Percentiles rank a stretch among this genome's conserved stretches.
These are phyloP conservation scores for Apiospora phragmitis DNA, from an alignment of 2,329 filamentous ascomycete genomes.

Conservation along the genomic window DNA sequence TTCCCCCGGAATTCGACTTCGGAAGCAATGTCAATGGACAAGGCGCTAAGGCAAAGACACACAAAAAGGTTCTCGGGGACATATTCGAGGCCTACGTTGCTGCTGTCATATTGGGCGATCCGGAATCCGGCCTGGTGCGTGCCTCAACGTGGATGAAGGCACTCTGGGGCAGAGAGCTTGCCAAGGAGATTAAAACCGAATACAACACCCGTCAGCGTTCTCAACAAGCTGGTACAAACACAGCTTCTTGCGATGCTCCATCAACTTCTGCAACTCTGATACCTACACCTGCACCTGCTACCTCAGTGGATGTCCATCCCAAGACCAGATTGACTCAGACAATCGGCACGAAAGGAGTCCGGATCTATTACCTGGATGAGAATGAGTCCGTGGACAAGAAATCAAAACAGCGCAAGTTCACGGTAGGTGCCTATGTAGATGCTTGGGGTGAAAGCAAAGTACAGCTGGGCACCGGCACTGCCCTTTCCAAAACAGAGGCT, in stretches of 20 bases:
- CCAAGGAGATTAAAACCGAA: constrained; percentile 50
- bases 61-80: constrained; percentile 77
- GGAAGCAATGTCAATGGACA: constrained; percentile 38
- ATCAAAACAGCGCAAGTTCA: constrained; percentile 57
- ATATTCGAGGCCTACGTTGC: constrained; percentile 91
- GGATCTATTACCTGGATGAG: constrained; percentile 62
- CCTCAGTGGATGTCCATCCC: constrained; percentile 25
- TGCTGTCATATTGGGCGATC: constrained; percentile 70
- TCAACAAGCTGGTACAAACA: constrained; percentile 17
- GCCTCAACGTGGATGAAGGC: constrained; percentile 71
- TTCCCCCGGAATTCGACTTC: constrained; percentile 49
- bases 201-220: constrained; percentile 7
- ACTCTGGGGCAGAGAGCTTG: constrained; percentile 70
- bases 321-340: constrained; percentile 55
- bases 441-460: constrained; percentile 68
- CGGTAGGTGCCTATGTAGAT: constrained; percentile 63
- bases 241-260: too few relatives aligned
- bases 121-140: constrained; percentile 58
- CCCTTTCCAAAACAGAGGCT: constrained; percentile 68
- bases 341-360: constrained; percentile 58
- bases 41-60: constrained; percentile 48
- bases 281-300: constrained; percentile 17
- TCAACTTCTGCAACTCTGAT: background rate
- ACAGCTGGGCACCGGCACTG: constrained; percentile 63
- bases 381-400: constrained; percentile 53